Conservation (phyloP, 106 monocot species). For the Phalaenopsis aphrodite region DNA sequence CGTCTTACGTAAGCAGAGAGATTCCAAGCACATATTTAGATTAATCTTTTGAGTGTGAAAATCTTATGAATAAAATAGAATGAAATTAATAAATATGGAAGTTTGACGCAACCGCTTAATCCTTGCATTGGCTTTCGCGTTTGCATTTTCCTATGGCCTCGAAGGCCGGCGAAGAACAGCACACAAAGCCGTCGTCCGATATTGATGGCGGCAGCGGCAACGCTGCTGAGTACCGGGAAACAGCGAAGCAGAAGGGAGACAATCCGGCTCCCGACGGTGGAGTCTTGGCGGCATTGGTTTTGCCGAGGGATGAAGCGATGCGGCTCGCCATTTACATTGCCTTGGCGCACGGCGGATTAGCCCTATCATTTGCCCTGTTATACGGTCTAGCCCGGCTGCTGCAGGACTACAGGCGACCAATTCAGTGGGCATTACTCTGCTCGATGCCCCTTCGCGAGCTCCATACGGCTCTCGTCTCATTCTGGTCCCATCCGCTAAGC, state of each 20-base stretch:
- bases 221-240: neutral
- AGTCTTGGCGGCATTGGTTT: neutral
- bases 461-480: conserved; percentile 53
- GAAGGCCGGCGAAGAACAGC: neutral
- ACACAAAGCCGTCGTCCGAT: neutral
- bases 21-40: too few species aligned
- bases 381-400: conserved; percentile 67
- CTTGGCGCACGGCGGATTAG: conserved; percentile 83
- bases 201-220: neutral
- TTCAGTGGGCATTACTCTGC: conserved; percentile 85
- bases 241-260: neutral
- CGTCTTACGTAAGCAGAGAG: too few species aligned
- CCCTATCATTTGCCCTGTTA: conserved; percentile 42
- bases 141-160: neutral
- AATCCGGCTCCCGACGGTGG: neutral
- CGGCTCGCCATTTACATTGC: conserved; percentile 78
- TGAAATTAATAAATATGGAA: too few species aligned
- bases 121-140: neutral
- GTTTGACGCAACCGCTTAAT: too few species aligned
- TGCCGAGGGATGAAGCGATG: conserved; percentile 7
- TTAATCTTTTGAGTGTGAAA: too few species aligned
- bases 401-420: conserved; percentile 64
- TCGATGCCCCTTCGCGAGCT: conserved; percentile 82
- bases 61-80: too few species aligned
- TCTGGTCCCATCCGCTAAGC: conserved; percentile 63